Evolutionary conservation across 306 rosid species (phyloP), one percentile per base, ranked within the genome.

Genomic region (Oxytropis ochrocephala): DNA sequence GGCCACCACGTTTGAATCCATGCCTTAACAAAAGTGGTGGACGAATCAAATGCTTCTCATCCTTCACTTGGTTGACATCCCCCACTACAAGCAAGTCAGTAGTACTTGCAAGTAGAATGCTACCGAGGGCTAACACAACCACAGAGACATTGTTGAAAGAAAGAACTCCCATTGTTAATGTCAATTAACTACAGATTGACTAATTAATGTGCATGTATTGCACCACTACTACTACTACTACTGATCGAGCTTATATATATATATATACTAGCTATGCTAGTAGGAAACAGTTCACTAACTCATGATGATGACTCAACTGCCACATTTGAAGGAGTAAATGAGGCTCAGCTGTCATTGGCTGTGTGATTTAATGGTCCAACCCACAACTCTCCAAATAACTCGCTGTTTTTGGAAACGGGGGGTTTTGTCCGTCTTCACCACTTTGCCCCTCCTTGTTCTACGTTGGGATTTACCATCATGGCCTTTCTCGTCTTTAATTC

Each of bases 41-140:
- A 51, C 38, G 81, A 53, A 80, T 72, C 30, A 81, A 54, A 67
- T 72, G 85, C 70, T 81, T 81, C n/a, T 81, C 85, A 42, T 76
- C 82, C 59, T 75, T 57, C 7, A 18, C 27, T 0, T 49, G 8
- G 5, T 38, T 9, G 4, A 43, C 75, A n/a, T 75, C 74, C n/a
- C 51, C 80, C 5, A 35, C 78, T 0, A 59, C 64, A 19, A 73
- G 43, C 17, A 69, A 62, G 4, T 21, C 30, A 7, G 36, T 41
- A 30, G 32, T 50, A 8, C n/a, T n/a, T n/a, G 41, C 75, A 16
- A 60, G 57, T 2, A 69, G 27, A 62, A 69, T 30, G 11, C 5
- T 46, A 74, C 73, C 54, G 6, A 79, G 54, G 0, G 73, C 29
- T 17, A 61, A 59, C 47, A 16, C 30, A 38, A 43, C 19, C 16